Conservation (phyloP, 306 rosid species). For the Aeschynomene evenia region DNA sequence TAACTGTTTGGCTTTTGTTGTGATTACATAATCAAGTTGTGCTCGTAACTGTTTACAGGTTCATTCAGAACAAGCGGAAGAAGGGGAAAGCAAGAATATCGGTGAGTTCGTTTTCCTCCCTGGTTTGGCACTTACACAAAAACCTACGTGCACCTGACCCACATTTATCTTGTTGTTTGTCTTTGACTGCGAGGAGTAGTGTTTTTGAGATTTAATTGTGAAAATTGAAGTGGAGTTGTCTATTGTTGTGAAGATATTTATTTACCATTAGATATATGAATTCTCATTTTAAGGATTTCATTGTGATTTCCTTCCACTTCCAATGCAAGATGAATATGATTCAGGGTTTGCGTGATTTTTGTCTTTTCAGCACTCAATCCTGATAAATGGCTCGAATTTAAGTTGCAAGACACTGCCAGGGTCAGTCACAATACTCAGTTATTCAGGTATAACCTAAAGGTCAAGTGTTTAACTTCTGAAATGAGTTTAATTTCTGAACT, state of each 20-base stretch:
- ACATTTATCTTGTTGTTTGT: background rate
- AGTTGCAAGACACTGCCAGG: constrained; percentile 89
- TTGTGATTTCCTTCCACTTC: background rate
- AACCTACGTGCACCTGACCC: background rate
- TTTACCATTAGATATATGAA: background rate
- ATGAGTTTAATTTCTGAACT: background rate
- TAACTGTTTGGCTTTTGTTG: background rate
- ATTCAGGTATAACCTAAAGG: constrained; percentile 58
- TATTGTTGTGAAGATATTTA: background rate
- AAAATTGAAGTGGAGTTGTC: background rate
- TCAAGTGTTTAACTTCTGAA: background rate
- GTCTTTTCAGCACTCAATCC: constrained; percentile 65
- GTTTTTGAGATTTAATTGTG: background rate
- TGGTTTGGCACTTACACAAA: background rate
- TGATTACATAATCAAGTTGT: background rate
- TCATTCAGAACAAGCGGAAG: constrained; percentile 24
- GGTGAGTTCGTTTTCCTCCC: constrained; percentile 34
- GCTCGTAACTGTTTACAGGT: constrained; percentile 11
- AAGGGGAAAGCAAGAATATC: constrained; percentile 26
- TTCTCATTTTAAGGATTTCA: background rate
- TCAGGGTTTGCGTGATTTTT: background rate
- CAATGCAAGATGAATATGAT: background rate
- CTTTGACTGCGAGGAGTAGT: background rate
- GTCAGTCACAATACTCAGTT: constrained; percentile 81
- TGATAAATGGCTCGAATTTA: constrained; percentile 73